Conservation (phyloP, 495 filamentous ascomycete genomes). For the Apiosordaria backusii region DNA sequence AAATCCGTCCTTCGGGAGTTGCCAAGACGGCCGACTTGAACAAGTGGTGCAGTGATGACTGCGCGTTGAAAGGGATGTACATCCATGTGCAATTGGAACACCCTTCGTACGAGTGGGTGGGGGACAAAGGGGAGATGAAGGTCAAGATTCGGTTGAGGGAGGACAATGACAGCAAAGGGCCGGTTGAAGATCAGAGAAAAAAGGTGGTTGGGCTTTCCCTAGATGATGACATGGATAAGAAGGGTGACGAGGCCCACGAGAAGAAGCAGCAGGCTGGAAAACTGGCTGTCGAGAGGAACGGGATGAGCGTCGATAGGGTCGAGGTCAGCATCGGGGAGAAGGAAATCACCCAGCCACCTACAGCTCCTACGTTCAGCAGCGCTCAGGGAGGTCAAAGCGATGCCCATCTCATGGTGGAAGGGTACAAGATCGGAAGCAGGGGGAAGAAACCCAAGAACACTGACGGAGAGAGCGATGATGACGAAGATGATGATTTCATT, state of each 20-base stretch:
- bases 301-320: constrained; percentile 20
- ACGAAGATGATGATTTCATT: constrained; percentile 21
- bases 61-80: constrained; percentile 74
- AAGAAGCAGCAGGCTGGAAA: constrained; percentile 33
- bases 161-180: constrained; percentile 22
- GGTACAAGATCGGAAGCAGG: constrained; percentile 38
- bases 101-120: constrained; percentile 23
- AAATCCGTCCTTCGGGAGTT: constrained; percentile 26
- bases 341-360: constrained; percentile 27
- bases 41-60: constrained; percentile 82
- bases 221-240: background rate
- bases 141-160: constrained; percentile 41
- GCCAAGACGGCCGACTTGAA: constrained; percentile 64
- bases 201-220: background rate
- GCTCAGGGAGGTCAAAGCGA: constrained; percentile 18
- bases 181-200: background rate
- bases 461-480: constrained; percentile 8
- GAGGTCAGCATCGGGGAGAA: constrained; percentile 52
- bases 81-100: constrained; percentile 75
- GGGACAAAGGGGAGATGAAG: constrained; percentile 23
- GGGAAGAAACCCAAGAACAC: constrained; percentile 16
- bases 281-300: constrained; percentile 54
- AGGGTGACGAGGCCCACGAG: constrained; percentile 8
- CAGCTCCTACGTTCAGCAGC: constrained; percentile 24
- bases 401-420: constrained; percentile 46